Conservation (phyloP, 352 stramenopile species). For the Globisporangium solare region DNA sequence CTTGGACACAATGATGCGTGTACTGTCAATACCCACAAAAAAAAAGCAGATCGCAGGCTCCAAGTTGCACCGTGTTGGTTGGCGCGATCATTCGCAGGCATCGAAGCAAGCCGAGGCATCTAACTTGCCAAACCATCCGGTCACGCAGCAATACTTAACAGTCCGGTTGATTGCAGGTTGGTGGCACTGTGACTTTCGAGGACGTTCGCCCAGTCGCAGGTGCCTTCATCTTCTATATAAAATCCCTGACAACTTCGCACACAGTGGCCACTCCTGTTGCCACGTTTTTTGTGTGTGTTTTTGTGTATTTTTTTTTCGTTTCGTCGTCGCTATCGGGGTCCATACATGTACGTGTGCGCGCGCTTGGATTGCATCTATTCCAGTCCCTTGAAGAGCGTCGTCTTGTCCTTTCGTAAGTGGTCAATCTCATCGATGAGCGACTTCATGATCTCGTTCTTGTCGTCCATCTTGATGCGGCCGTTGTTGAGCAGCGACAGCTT, state of each 20-base stretch:
- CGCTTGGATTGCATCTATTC: conserved; percentile 24
- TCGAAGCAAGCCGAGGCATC: too few relatives aligned
- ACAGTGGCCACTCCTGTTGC: not conserved
- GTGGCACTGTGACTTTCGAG: too few relatives aligned
- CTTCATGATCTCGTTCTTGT: conserved; percentile 86
- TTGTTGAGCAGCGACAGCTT: conserved; percentile 89
- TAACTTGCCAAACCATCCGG: too few relatives aligned
- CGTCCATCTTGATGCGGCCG: conserved; percentile 81
- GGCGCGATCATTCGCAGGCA: too few relatives aligned
- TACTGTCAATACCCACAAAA: too few relatives aligned
- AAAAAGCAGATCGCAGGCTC: too few relatives aligned
- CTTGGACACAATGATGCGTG: too few relatives aligned
- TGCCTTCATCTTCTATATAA: conserved; percentile 9
- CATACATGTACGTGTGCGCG: conserved; percentile 7
- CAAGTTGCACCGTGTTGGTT: too few relatives aligned
- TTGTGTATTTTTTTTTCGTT: not conserved
- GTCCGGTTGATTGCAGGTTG: too few relatives aligned
- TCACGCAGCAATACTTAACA: too few relatives aligned
- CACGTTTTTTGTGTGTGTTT: not conserved
- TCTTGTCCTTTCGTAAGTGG: conserved; percentile 82
- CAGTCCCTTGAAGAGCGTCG: conserved; percentile 75
- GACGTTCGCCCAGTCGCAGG: too few relatives aligned
- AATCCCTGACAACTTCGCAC: not conserved
- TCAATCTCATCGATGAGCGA: conserved; percentile 79
- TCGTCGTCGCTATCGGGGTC: conserved; percentile 5